Evolutionary conservation across 2,329 filamentous ascomycete species (phyloP).

Genomic region (Fusarium begoniae): DNA sequence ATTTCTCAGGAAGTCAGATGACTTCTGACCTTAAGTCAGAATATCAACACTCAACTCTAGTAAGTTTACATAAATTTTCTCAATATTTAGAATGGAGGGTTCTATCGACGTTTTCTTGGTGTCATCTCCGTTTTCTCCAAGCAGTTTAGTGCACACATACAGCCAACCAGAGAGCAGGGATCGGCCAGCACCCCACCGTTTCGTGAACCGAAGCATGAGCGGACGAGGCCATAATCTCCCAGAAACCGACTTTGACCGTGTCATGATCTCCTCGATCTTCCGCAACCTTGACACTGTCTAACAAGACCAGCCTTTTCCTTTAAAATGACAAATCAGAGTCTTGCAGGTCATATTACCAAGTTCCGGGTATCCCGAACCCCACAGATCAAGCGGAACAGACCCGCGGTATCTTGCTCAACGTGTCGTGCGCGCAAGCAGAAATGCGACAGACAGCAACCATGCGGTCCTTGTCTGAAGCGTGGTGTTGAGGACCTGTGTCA

Average conservation of each 20-base stretch:
- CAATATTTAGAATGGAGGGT: rapidly evolving
- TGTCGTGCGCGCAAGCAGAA: constrained; percentile 16
- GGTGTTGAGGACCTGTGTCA: not conserved
- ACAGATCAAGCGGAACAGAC: constrained; percentile 2
- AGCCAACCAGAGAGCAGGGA: not conserved
- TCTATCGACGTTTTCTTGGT: not conserved
- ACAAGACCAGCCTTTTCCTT: rapidly evolving
- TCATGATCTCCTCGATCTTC: not conserved
- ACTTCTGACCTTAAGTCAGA: rapidly evolving
- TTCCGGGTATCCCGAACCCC: not conserved
- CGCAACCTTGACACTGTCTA: rapidly evolving
- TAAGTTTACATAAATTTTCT: rapidly evolving
- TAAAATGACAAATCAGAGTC: not conserved
- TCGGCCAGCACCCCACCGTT: not conserved
- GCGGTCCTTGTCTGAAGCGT: not conserved
- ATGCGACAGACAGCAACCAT: constrained; percentile 20
- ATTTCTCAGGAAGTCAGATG: rapidly evolving
- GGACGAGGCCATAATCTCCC: no score
- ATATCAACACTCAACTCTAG: not conserved
- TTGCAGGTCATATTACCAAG: not conserved
- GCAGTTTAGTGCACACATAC: not conserved
- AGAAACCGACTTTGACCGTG: not conserved
- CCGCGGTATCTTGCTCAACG: not conserved
- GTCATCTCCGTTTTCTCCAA: not conserved
- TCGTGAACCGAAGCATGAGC: not conserved